A percentile compares a stretch with the other conserved stretches of the same genome.
Conservation (phyloP, 2,329 filamentous ascomycete species). For the Penicillium vulpinum region DNA sequence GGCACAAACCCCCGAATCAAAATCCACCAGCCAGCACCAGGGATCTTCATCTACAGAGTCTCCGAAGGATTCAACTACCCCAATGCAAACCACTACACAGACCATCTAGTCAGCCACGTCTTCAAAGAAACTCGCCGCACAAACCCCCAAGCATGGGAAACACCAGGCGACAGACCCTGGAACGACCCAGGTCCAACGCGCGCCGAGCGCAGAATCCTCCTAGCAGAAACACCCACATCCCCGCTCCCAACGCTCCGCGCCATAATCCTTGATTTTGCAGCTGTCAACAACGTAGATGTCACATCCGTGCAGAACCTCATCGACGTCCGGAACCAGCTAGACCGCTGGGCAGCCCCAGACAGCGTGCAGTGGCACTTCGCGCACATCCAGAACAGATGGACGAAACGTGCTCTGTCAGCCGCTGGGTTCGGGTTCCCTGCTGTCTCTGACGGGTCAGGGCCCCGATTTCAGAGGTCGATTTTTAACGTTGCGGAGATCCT, state of each 20-base stretch:
- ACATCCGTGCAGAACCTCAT: constrained; percentile 87
- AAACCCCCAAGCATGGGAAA: constrained; percentile 62
- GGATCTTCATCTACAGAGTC: constrained; percentile 90
- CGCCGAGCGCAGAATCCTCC: constrained; percentile 47
- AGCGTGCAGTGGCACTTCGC: constrained; percentile 89
- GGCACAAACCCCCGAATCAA: constrained; percentile 79
- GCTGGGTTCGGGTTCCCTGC: constrained; percentile 81
- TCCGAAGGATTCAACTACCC: constrained; percentile 91
- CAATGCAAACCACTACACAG: constrained; percentile 80
- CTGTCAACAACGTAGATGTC: constrained; percentile 87
- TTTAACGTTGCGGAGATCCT: constrained; percentile 4
- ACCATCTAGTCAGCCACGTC: constrained; percentile 68
- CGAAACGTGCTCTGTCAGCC: constrained; percentile 78
- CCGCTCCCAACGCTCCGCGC: constrained; percentile 71
- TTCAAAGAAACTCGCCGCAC: constrained; percentile 71
- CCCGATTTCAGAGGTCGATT: neutral
- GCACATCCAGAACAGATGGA: constrained; percentile 85
- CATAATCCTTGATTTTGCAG: constrained; percentile 83
- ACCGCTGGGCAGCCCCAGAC: constrained; percentile 75
- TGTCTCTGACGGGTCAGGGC: neutral
- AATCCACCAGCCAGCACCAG: constrained; percentile 76
- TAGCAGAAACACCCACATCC: constrained; percentile 43
- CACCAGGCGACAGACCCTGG: constrained; percentile 79
- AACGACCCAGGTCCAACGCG: constrained; percentile 75
- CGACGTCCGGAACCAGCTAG: constrained; percentile 86